Evolutionary conservation across 495 filamentous ascomycete species (phyloP).

Genomic region (Penicillium maclennaniae): DNA sequence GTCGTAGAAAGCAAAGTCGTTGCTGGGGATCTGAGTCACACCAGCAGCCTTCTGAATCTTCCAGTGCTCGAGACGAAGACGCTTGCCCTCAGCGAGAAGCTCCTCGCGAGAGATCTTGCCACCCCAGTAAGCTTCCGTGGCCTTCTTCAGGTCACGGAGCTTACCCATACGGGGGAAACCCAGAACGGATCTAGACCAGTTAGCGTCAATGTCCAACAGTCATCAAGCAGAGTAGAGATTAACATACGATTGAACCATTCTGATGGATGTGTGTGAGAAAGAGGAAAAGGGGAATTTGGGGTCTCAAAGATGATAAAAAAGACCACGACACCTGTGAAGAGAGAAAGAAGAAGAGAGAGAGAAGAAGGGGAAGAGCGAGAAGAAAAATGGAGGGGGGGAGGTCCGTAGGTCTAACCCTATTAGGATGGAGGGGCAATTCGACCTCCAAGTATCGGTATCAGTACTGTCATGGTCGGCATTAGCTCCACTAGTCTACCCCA

Average conservation of each 20-base stretch:
- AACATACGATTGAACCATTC: conserved; percentile 77
- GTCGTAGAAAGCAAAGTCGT: conserved; percentile 99
- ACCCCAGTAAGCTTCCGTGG: conserved; percentile 94
- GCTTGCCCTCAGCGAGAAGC: conserved; percentile 89
- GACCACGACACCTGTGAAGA: conserved; percentile 25
- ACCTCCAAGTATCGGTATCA: neutral
- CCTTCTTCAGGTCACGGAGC: conserved; percentile 99
- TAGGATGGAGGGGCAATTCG: conserved; percentile 24
- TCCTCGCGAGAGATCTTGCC: conserved; percentile 87
- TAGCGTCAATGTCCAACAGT: conserved; percentile 13
- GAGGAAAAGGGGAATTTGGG: conserved; percentile 20
- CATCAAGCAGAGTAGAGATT: conserved; percentile 19
- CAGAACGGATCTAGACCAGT: conserved; percentile 53
- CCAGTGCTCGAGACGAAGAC: conserved; percentile 94
- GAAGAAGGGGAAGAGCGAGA: conserved; percentile 24
- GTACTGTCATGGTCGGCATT: conserved; percentile 1
- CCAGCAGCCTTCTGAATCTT: conserved; percentile 98
- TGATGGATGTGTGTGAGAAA: conserved; percentile 41
- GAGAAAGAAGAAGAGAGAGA: conserved; percentile 17
- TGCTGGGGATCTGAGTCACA: conserved; percentile 95
- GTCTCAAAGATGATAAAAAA: conserved; percentile 18
- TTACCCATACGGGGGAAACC: conserved; percentile 94
- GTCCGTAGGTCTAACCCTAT: conserved; percentile 18
- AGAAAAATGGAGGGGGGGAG: conserved; percentile 32
- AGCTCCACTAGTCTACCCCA: no score